Base-by-base conservation (phyloP, 768 basidiomycete species). In the Dacryopinax spathularia region DNA sequence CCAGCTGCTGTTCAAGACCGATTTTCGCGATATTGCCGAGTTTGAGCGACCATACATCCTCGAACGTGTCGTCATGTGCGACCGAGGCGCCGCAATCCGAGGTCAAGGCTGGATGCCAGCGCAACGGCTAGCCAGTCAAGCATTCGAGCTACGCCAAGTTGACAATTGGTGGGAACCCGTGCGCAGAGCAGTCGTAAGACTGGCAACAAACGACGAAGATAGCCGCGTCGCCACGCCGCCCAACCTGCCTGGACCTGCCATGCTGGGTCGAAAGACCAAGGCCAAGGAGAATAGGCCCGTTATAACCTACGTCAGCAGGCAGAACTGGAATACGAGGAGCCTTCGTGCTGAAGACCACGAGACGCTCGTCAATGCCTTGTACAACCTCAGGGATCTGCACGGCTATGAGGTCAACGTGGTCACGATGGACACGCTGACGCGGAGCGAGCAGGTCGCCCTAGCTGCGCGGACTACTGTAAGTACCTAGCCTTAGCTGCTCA, bases 1-100 rank as follows among this genome's bases (percentile, higher is more conserved):
- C 66, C 82, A 79, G 1, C 73, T 85, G 61, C 80, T 88, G 76
- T 91, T 85, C 71, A 64, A 76, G 18, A 81, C 85, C 64, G 91
- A 93, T 69, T 91, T 89, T 82, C 77, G 80, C 56, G 91, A 94
- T 73, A 85, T 86, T 68, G 78, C 80, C 35, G 77, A 80, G 64
- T 81, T 89, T 69, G 77, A 79, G 20, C 78, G 83, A 18, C 88
- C 91, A 0, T 91, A 85, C 71, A 68, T 92, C 18, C 75, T 90
- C 62, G 86, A 88, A 67, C 84, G 89, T 12, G 76, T 89, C 13
- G 82, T 95, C 33, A 75, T 96, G 34, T 85, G 84, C 0, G 91
- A 94, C 69, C 77, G 85, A 48, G 79, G 81, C n/a, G 87, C 86
- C 0, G 85, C 89, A 0, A 74, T 72, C 60, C 74, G 77, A 63